Percentiles rank a stretch among this genome's conserved stretches.
Conservation (phyloP, 2,329 filamentous ascomycete genomes). For the Alternaria sp. region DNA sequence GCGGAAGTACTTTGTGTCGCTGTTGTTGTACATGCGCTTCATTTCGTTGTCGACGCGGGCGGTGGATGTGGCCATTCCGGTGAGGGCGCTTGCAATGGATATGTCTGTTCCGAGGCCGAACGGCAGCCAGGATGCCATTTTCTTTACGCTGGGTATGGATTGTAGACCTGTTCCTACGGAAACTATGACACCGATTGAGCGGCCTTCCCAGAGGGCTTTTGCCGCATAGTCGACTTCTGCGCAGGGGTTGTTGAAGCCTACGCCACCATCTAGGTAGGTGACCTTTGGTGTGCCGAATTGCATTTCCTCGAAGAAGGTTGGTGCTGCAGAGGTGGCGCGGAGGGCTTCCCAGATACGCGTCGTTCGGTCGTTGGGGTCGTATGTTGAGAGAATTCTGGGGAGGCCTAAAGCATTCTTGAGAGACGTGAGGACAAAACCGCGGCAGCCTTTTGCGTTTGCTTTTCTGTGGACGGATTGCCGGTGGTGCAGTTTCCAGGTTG, state of each 20-base stretch:
- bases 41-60: slow-evolving; percentile 53
- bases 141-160: slow-evolving; percentile 49
- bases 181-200: slow-evolving; percentile 51
- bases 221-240: slow-evolving; percentile 60
- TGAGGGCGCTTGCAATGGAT: slow-evolving; percentile 47
- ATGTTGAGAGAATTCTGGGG: slow-evolving; percentile 48
- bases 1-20: slow-evolving; percentile 48
- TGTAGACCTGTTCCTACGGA: slow-evolving; percentile 51
- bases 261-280: slow-evolving; percentile 60
- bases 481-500: slow-evolving; percentile 48
- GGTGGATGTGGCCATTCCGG: slow-evolving; percentile 50
- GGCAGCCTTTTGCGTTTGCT: slow-evolving; percentile 44
- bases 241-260: slow-evolving; percentile 62
- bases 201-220: slow-evolving; percentile 50
- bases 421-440: slow-evolving; percentile 50
- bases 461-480: slow-evolving; percentile 47
- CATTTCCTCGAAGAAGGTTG: slow-evolving; percentile 62
- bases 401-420: slow-evolving; percentile 51
- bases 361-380: slow-evolving; percentile 51
- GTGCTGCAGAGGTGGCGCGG: slow-evolving; percentile 60
- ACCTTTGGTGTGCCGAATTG: slow-evolving; percentile 57
- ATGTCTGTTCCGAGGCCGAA: slow-evolving; percentile 52
- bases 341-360: slow-evolving; percentile 60
- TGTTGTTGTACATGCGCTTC: slow-evolving; percentile 51
- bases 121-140: slow-evolving; percentile 49